Conservation (phyloP, 352 stramenopile genomes). For the Saprolegnia parasitica region DNA sequence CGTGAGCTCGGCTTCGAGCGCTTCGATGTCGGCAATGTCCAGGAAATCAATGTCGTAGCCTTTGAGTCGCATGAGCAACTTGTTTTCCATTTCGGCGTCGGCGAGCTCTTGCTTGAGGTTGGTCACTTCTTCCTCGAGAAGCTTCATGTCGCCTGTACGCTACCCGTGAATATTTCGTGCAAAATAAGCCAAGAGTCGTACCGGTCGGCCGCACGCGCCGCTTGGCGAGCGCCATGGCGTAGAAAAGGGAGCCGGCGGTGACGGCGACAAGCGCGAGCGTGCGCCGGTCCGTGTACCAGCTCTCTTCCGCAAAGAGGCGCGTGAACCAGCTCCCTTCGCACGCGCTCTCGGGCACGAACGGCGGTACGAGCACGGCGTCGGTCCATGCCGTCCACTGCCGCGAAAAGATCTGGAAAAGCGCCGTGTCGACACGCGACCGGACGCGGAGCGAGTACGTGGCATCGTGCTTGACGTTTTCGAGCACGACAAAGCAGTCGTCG, state of each 20-base stretch:
- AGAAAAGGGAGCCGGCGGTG: not conserved
- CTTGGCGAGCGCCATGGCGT: slow-evolving; percentile 4
- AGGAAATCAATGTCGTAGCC: slow-evolving; percentile 69
- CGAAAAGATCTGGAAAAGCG: slow-evolving; percentile 18
- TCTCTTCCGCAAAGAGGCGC: not conserved
- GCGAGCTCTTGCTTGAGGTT: slow-evolving; percentile 66
- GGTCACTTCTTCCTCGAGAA: slow-evolving; percentile 53
- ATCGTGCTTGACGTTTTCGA: slow-evolving; percentile 11
- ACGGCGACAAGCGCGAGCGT: not conserved
- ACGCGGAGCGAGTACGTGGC: slow-evolving; percentile 21
- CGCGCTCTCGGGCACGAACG: not conserved
- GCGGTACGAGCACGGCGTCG: slow-evolving; percentile 10
- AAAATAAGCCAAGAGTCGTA: too few relatives aligned
- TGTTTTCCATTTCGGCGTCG: slow-evolving; percentile 73
- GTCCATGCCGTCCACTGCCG: slow-evolving; percentile 23
- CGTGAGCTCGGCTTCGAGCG: slow-evolving; percentile 52
- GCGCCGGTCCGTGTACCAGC: slow-evolving; percentile 3
- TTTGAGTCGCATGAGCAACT: slow-evolving; percentile 63
- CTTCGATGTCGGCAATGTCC: slow-evolving; percentile 40
- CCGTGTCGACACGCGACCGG: slow-evolving; percentile 15
- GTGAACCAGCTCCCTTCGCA: not conserved
- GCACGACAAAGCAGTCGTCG: slow-evolving; percentile 27
- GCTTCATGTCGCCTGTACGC: slow-evolving; percentile 20
- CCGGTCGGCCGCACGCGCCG: not conserved
- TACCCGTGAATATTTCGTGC: not conserved